phyloP scores from a whole-genome alignment of 2,329 filamentous ascomycete genomes.

The Furcasterigmium furcatum region DNA sequence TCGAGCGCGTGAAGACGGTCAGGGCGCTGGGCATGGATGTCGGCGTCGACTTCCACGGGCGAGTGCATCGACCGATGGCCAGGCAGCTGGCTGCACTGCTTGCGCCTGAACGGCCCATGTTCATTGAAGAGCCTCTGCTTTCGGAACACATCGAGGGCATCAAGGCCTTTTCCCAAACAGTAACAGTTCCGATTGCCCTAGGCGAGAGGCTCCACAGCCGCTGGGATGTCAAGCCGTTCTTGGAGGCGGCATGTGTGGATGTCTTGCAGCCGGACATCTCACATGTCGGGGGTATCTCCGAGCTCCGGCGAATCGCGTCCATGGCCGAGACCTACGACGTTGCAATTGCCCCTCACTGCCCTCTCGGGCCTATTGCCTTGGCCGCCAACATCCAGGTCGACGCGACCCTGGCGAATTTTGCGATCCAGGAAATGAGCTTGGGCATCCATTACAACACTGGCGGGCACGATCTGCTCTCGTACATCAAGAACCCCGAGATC shows the following conservation, averaged over 20 bases:
- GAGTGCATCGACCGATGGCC: constrained; percentile 77
- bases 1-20: constrained; percentile 66
- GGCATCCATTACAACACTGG: constrained; percentile 78
- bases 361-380: constrained; percentile 68
- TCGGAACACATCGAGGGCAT: constrained; percentile 66
- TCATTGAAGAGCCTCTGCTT: constrained; percentile 69
- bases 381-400: constrained; percentile 70
- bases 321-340: constrained; percentile 75
- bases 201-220: constrained; percentile 69
- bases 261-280: constrained; percentile 71
- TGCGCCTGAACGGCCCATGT: constrained; percentile 67
- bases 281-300: constrained; percentile 71
- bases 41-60: constrained; percentile 75
- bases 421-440: constrained; percentile 75
- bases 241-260: constrained; percentile 66
- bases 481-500: constrained; percentile 60
- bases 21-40: constrained; percentile 69
- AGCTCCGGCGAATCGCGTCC: constrained; percentile 64
- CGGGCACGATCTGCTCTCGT: constrained; percentile 62
- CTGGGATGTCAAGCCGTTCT: constrained; percentile 71
- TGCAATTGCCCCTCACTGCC: constrained; percentile 70
- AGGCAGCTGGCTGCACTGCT: constrained; percentile 68
- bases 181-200: constrained; percentile 64
- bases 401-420: constrained; percentile 59
- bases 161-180: constrained; percentile 52